Conservation (phyloP, 192 early-diverging fungal species). For the Geranomyces variabilis region DNA sequence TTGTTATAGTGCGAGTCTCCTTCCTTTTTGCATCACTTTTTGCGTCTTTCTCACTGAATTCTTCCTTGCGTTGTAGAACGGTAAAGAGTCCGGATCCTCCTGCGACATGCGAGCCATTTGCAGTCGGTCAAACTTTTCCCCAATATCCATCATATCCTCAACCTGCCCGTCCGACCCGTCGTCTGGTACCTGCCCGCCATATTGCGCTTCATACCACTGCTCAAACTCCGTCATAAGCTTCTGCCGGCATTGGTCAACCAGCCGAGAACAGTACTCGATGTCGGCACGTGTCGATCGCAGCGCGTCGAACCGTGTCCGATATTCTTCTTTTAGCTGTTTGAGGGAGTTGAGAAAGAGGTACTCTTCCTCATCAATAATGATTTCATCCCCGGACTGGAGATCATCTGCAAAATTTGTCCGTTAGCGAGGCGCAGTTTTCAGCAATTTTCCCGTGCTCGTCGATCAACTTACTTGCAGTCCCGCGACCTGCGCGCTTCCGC, state of each 20-base stretch:
- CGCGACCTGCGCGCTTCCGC: slow-evolving; percentile 28
- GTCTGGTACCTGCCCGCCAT: slow-evolving; percentile 45
- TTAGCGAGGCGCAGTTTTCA: not conserved
- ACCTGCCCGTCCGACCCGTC: slow-evolving; percentile 34
- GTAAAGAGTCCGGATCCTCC: slow-evolving; percentile 61
- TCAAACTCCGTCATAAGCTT: slow-evolving; percentile 67
- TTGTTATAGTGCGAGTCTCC: not conserved
- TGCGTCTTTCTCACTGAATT: slow-evolving; percentile 45
- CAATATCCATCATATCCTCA: slow-evolving; percentile 60
- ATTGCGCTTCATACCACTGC: slow-evolving; percentile 54
- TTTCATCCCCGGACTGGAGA: slow-evolving; percentile 22
- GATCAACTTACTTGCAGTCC: slow-evolving; percentile 12
- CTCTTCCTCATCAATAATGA: slow-evolving; percentile 63
- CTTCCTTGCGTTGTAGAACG: slow-evolving; percentile 63
- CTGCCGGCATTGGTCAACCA: slow-evolving; percentile 62
- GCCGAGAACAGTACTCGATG: slow-evolving; percentile 53
- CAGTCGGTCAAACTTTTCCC: slow-evolving; percentile 62
- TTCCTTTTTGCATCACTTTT: not conserved
- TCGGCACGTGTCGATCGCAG: slow-evolving; percentile 46
- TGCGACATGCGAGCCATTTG: slow-evolving; percentile 63
- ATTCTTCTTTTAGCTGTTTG: slow-evolving; percentile 48
- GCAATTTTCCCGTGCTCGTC: no score
- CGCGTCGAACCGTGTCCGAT: slow-evolving; percentile 46
- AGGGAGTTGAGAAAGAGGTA: slow-evolving; percentile 46
- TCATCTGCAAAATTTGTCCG: not conserved